Evolutionary conservation across 2,329 filamentous ascomycete genomes (phyloP), one percentile per base, ranked within the genome.

Genomic region (Cladosporium velox): DNA sequence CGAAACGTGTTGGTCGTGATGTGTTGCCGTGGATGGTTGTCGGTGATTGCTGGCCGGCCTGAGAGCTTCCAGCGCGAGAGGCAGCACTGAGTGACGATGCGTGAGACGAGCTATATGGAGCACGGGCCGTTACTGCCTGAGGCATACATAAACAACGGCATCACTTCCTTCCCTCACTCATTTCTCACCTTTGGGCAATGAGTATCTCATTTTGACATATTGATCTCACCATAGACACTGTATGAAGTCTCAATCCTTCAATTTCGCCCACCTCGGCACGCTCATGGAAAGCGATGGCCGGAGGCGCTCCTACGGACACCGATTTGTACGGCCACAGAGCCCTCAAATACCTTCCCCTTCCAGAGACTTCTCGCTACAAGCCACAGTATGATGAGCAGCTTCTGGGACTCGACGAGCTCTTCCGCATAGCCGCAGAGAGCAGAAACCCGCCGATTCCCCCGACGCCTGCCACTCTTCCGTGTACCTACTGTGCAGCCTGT

Each of bases 11-110:
- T 21, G 18, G 18, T 47, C 4, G 41, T 47, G 41, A 24, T 38
- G 28, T 26, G 28, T 24, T 51, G 24, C 24, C 18, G 57, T 24
- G 35, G 35, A 34, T 55, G n/a, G 28, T 34, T 55, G 41, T 49
- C 28, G 28, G 38, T 61, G 59, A 61, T 61, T 61, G 59, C 59
- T 61, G 52, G 28, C 41, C n/a, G 41, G n/a, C 41, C 28, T 55
- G 28, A 18, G 52, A 55, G 52, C 52, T 34, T 21, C 52, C 52
- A 55, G n/a, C 52, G n/a, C 18, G 52, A 55, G 52, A 47, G 41
- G 52, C 52, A 21, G 30, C 51, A 54, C 52, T 32, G 18, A 55
- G 52, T 55, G 52, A 55, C 52, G 52, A 55, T 18, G 51, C 52
- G 52, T 24, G 49, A 52, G 24, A 24, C 52, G 52, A 55, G 52